Evolutionary conservation across 345 rosid genomes (phyloP).

Genomic region (Eucalyptus sp.): DNA sequence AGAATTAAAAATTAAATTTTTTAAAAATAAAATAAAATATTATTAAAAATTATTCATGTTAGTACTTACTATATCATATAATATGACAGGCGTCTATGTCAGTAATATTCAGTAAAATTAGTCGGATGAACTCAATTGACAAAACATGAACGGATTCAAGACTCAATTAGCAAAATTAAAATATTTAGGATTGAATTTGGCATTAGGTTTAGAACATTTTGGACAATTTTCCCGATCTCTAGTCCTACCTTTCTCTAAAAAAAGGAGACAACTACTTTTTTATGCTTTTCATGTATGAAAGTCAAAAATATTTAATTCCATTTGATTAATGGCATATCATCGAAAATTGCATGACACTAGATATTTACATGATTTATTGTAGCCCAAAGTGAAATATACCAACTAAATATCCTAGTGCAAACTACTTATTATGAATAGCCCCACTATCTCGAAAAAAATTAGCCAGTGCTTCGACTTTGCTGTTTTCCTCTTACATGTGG

Average conservation of each 20-base stretch:
- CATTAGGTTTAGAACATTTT: too few relatives aligned
- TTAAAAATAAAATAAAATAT: too few relatives aligned
- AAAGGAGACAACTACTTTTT: too few relatives aligned
- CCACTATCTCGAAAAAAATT: background rate
- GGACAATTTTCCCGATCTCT: background rate
- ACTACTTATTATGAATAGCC: background rate
- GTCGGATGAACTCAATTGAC: background rate
- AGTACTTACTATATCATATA: background rate
- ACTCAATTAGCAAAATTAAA: background rate
- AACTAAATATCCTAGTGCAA: background rate
- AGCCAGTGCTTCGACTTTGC: background rate
- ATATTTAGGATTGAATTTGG: background rate
- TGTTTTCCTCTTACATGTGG: background rate
- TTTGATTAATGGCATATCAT: background rate
- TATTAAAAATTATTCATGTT: too few relatives aligned
- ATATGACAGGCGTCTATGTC: too few relatives aligned
- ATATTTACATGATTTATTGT: background rate
- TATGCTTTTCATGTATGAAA: background rate
- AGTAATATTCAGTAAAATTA: too few relatives aligned
- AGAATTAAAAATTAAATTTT: too few relatives aligned
- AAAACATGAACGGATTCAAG: too few relatives aligned
- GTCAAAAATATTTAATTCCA: background rate
- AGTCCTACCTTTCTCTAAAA: background rate
- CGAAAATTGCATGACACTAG: background rate
- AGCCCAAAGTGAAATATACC: background rate